Base-by-base conservation (phyloP, 495 filamentous ascomycete species). In the Aspergillus conjunctus region DNA sequence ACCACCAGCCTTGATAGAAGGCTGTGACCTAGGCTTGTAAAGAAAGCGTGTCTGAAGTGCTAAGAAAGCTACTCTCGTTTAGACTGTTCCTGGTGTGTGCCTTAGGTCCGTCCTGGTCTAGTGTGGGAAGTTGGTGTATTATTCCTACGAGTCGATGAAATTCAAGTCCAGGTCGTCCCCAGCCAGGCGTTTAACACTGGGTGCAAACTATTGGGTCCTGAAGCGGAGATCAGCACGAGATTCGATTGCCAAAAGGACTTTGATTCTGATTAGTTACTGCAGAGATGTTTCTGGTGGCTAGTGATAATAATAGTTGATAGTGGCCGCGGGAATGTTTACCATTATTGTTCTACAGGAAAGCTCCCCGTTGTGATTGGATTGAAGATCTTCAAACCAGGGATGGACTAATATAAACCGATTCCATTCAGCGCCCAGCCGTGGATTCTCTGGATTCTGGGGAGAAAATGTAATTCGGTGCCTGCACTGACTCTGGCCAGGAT, bases 211-310 rank as follows among this genome's bases (percentile, higher is more conserved):
- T 64, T 64, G 62, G 62, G 53, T 44, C 62, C 52, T 39, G 41
- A 56, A 37, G 54, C 50, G 61, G 31, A 31, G 61, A 60, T 64
- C 62, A 56, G 60, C 56, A 64, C 62, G 56, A 37, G 45, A 58
- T 51, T 44, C 26, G 34, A 26, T 55, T 41, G 15, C 52, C 22
- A 41, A 22, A 10, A 48, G 44, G 17, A 22, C 15, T 21, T 4
- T 11, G 44, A 48, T 18, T 15, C 39, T 43, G n/a, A 11, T n/a
- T 41, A 39, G 7, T 14, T 39, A 7, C 34, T 39, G 5, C 39
- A 5, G 14, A 5, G 39, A 12, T 5, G 12, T 4, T 17, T 10
- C 39, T 15, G 39, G 39, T 15, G 39, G 4, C 14, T 43, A 7
- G 39, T 12, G 12, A 14, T 43, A 43, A 43, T 43, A 43, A 7